A percentile compares a stretch with the other conserved stretches of the same genome.
These are phyloP conservation scores for Alternaria gansuensis DNA, from an alignment of 2,329 filamentous ascomycete genomes.

Conservation along the genomic window DNA sequence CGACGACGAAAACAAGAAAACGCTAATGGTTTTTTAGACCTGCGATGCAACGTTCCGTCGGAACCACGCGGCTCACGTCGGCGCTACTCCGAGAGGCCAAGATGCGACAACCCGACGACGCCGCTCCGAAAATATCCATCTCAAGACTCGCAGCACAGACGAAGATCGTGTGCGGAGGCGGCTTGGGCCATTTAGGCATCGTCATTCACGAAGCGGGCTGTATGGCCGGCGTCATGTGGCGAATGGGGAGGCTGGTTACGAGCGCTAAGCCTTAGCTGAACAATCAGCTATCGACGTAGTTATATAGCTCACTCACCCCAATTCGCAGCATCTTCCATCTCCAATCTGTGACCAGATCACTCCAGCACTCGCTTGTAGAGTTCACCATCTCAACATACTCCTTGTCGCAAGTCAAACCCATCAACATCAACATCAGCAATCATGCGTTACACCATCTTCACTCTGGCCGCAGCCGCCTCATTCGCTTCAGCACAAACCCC, in stretches of 20 bases:
- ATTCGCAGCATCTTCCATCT: too few relatives aligned
- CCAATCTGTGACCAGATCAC: not conserved
- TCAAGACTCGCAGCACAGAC: not conserved
- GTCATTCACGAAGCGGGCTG: not conserved
- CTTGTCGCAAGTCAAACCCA: not conserved
- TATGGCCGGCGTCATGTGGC: conserved; percentile 7
- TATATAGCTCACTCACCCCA: not conserved
- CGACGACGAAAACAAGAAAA: not conserved
- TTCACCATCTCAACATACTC: not conserved
- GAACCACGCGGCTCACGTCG: not conserved
- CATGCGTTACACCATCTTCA: conserved; percentile 31
- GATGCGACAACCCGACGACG: not conserved
- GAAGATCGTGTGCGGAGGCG: not conserved
- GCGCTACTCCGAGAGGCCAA: conserved; percentile 5
- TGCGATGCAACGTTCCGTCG: not conserved
- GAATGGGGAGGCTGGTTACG: conserved; percentile 3
- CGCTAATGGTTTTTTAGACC: not conserved
- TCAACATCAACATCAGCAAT: conserved; percentile 3
- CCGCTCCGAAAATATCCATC: conserved; percentile 2
- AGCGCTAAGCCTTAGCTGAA: conserved; percentile 1
- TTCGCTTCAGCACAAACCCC: conserved; percentile 21
- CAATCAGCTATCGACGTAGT: not conserved
- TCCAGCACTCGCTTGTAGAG: not conserved
- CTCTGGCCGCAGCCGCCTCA: conserved; percentile 24
- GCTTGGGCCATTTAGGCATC: not conserved